Evolutionary conservation across 2,329 filamentous ascomycete genomes (phyloP), one percentile per base, ranked within the genome.

Genomic region (Trichoderma sp.): DNA sequence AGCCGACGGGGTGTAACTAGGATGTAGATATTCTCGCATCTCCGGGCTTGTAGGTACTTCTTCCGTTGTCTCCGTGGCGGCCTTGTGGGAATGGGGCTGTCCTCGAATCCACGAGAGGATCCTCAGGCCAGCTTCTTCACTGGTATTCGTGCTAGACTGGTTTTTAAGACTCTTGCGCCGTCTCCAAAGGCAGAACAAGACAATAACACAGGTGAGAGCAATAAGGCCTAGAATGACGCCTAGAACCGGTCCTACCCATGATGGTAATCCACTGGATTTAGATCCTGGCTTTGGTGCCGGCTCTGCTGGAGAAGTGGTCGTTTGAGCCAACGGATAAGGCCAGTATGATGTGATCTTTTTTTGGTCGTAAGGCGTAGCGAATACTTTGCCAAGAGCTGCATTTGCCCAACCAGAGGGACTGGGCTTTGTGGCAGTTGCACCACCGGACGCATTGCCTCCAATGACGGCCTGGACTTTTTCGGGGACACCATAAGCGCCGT

Each of bases 401-500:
- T 82, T 60, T 0, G 80, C 82, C 85, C 88, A 91, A 3, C 84
- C 83, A 0, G 84, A 85, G 18, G 87, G 85, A 5, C 83, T 81
- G 1, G 92, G 92, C 0, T 83, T 82, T 0, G 87, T 92, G 52
- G 87, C 80, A 0, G 90, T 94, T n/a, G 92, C 92, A 14, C 88
- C 87, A 7, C 92, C 92, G 0, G 80, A 81, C 7, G 82, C 83
- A 68, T 84, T 81, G 13, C 93, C 92, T 28, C 92, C 92, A 63
- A 96, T 90, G 71, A 87, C 85, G 0, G 82, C 81, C 66, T 87
- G 83, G 4, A 96, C 86, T 21, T 83, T 82, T 18, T 85, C 80
- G 0, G 91, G 92, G 1, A 96, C 91, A 2, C 83, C 82, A 76
- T 97, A 97, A n/a, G 85, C 79, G 28, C 83, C 83, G 76, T 86